Percentiles rank a stretch among this genome's conserved stretches.
phyloP scores from a whole-genome alignment of 2,329 filamentous ascomycete species.

The Atkinsonella texensis region DNA sequence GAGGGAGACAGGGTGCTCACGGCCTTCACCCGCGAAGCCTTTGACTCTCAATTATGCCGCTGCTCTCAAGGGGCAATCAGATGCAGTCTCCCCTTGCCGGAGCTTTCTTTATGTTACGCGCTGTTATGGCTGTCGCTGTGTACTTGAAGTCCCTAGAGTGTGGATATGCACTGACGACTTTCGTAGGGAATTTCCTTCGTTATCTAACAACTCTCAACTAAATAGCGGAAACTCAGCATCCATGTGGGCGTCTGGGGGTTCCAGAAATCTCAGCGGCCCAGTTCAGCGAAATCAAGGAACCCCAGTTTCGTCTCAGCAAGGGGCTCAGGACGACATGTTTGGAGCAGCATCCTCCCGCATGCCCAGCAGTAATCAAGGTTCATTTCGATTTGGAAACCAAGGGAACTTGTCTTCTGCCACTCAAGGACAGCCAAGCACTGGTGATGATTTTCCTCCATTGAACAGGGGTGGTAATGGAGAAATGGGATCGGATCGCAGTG shows the following conservation, averaged over 20 bases:
- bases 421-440: slow-evolving; percentile 34
- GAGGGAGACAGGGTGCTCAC: slow-evolving; percentile 9
- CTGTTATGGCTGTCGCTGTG: not conserved
- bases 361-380: slow-evolving; percentile 27
- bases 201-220: slow-evolving; percentile 49
- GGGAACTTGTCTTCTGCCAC: slow-evolving; percentile 28
- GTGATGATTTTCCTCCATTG: slow-evolving; percentile 52
- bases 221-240: slow-evolving; percentile 35
- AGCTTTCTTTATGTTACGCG: not conserved
- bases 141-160: not conserved
- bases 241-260: slow-evolving; percentile 41
- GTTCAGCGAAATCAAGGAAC: slow-evolving; percentile 40
- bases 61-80: slow-evolving; percentile 19
- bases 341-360: slow-evolving; percentile 29
- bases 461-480: slow-evolving; percentile 46
- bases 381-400: slow-evolving; percentile 43
- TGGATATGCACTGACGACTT: not conserved
- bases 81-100: not conserved
- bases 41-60: slow-evolving; percentile 16
- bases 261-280: slow-evolving; percentile 35
- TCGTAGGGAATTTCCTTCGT: slow-evolving; percentile 50
- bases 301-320: slow-evolving; percentile 37
- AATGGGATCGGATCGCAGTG: slow-evolving; percentile 41
- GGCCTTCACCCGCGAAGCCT: slow-evolving; percentile 2
- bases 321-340: slow-evolving; percentile 36